Conservation (phyloP, 2,329 filamentous ascomycete genomes). For the Epichloe sibirici region DNA sequence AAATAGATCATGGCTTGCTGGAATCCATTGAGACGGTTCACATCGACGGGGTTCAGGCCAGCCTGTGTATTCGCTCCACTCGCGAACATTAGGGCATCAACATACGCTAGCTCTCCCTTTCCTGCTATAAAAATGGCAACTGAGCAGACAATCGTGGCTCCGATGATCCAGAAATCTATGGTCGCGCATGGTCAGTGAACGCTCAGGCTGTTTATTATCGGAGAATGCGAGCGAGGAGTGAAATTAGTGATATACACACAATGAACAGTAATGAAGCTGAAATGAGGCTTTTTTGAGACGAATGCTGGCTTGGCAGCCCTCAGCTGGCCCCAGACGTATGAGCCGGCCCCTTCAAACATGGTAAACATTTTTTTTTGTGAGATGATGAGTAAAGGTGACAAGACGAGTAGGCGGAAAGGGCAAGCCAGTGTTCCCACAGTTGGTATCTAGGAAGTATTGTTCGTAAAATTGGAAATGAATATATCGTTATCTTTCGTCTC, state of each 20-base stretch:
- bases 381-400: neutral
- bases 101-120: slow-evolving; percentile 54
- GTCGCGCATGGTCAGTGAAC: slow-evolving; percentile 4
- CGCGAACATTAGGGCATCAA: slow-evolving; percentile 84
- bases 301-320: slow-evolving; percentile 43
- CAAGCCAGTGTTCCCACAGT: neutral
- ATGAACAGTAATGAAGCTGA: slow-evolving; percentile 73
- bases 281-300: slow-evolving; percentile 48
- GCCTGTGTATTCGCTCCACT: slow-evolving; percentile 81
- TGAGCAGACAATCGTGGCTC: slow-evolving; percentile 60
- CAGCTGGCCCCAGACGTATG: slow-evolving; percentile 29
- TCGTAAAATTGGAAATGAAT: neutral
- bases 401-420: too few species aligned
- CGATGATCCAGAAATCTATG: slow-evolving; percentile 68
- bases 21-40: slow-evolving; percentile 56
- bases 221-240: neutral
- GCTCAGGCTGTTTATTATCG: neutral
- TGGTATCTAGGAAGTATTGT: neutral
- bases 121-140: slow-evolving; percentile 57
- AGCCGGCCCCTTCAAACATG: slow-evolving; percentile 23
- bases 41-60: slow-evolving; percentile 70
- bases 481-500: neutral
- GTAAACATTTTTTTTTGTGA: slow-evolving; percentile 1
- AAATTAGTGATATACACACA: slow-evolving; percentile 39
- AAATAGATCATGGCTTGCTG: slow-evolving; percentile 65